Evolutionary conservation across 768 basidiomycete genomes (phyloP).

Genomic region (Calocybe indica): DNA sequence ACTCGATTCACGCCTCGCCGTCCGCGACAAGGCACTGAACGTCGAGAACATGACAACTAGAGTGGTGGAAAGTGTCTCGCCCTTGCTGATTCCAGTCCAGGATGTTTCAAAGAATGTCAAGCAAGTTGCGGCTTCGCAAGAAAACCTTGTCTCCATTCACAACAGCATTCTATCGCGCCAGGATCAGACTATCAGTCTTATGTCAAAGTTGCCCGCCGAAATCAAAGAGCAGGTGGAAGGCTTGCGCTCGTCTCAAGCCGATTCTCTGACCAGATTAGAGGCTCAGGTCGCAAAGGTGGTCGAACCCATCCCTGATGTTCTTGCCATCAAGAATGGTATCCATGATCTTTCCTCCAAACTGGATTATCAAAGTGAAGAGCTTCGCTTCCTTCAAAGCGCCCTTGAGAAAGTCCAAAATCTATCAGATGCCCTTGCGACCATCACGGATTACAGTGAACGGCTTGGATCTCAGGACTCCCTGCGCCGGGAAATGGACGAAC

Average conservation of each 20-base stretch:
- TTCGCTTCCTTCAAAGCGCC: conserved; percentile 43
- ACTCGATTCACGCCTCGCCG: conserved; percentile 72
- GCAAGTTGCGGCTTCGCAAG: conserved; percentile 24
- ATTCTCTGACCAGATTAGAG: conserved; percentile 25
- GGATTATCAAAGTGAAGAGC: conserved; percentile 39
- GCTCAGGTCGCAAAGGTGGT: conserved; percentile 13
- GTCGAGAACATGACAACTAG: conserved; percentile 50
- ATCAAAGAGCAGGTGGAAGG: conserved; percentile 38
- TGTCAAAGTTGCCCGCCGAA: conserved; percentile 43
- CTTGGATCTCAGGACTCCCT: too few relatives aligned
- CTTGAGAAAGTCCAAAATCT: conserved; percentile 48
- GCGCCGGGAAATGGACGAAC: conserved; percentile 59
- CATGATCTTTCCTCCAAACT: conserved; percentile 42
- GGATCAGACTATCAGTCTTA: conserved; percentile 28
- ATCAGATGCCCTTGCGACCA: conserved; percentile 51
- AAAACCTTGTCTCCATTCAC: conserved; percentile 25
- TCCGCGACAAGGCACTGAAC: conserved; percentile 68
- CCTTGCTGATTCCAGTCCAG: conserved; percentile 33
- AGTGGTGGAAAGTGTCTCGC: conserved; percentile 48
- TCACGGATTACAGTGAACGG: conserved; percentile 24
- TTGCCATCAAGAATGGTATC: conserved; percentile 42
- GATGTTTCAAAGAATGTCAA: conserved; percentile 34
- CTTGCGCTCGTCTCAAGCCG: conserved; percentile 31
- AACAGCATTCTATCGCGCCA: conserved; percentile 33
- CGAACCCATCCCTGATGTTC: conserved; percentile 27